Evolutionary conservation across 805 yeast genomes (phyloP).

Genomic region (Candida nonsorbophila): DNA sequence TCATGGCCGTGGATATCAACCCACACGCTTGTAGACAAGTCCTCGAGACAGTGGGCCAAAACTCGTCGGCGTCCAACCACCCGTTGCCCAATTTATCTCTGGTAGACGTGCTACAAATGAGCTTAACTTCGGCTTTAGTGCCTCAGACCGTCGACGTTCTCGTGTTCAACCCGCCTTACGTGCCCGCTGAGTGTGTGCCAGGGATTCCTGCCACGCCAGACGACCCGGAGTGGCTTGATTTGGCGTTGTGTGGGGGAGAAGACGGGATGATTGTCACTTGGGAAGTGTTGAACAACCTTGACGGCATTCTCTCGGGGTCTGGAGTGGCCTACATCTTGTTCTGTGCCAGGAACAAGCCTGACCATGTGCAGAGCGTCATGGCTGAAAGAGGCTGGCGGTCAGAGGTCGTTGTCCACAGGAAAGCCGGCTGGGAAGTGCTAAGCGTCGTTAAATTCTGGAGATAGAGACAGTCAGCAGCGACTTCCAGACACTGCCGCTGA

Average conservation of each 20-base stretch:
- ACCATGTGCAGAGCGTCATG: constrained; percentile 48
- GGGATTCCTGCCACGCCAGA: constrained; percentile 39
- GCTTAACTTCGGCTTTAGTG: constrained; percentile 48
- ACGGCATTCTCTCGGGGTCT: constrained; percentile 39
- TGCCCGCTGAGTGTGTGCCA: constrained; percentile 81
- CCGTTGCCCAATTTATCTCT: constrained; percentile 2
- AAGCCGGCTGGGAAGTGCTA: constrained; percentile 95
- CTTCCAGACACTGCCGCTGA: no score
- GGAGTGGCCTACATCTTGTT: constrained; percentile 88
- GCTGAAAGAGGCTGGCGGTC: constrained; percentile 47
- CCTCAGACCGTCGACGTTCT: constrained; percentile 56
- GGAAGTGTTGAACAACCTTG: constrained; percentile 50
- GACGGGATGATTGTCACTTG: constrained; percentile 88
- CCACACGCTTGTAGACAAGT: constrained; percentile 63
- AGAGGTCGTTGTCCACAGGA: constrained; percentile 53
- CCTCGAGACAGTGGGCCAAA: constrained; percentile 14
- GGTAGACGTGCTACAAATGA: constrained; percentile 43
- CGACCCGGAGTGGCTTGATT: constrained; percentile 71
- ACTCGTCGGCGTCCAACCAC: constrained; percentile 11
- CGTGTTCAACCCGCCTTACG: constrained; percentile 94
- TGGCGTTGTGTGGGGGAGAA: constrained; percentile 85
- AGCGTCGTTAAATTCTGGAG: constrained; percentile 46
- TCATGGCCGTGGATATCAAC: constrained; percentile 73
- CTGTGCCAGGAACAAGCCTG: constrained; percentile 87
- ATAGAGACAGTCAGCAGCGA: constrained; percentile 3